Base-by-base conservation (phyloP, 2,329 filamentous ascomycete species). In the Pseudogymnoascus verrucosus region DNA sequence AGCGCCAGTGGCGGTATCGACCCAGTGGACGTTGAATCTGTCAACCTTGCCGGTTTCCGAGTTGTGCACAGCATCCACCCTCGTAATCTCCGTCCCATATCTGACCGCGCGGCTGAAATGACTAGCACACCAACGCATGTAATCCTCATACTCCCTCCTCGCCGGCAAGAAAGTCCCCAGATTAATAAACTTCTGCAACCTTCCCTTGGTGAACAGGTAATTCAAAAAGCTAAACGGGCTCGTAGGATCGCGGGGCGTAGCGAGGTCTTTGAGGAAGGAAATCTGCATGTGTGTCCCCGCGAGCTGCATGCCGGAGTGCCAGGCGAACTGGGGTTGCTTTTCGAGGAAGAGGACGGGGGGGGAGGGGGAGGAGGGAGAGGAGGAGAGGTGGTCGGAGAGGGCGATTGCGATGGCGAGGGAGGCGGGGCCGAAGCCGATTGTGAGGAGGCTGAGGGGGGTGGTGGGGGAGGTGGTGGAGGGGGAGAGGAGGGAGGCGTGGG, bases 251-350 rank as follows among this genome's bases (percentile, higher is more conserved):
- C 93, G 84, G 69, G 96, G 80, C 3, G 90, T 93, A 4, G 93
- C 93, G 76, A 97, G 84, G 73, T 97, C 93, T 78, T 97, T 97
- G 79, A 97, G 84, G 79, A 96, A 97, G 16, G 90, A 93, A 69
- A 97, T 96, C 73, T 97, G 93, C 93, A 96, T 97, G 78, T 89
- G 93, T 63, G 92, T 90, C 3, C 91, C 92, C 0, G 91, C 90
- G 2, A 97, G 83, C 63, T 96, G 84, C 93, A 97, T 97, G 65
- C 93, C 93, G 0, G 91, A 87, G 76, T 97, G 93, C 93, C 93
- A 97, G 64, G 89, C 85, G 73, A 96, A 97, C 39, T 81, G 78
- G 40, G 79, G 72, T 76, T 97, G 93, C 75, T 89, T 89, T 79
- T 97, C 93, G 26, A 97, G 77, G 76, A 96, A 96, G 59, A 89